Base-by-base conservation (phyloP, 1,139 yeast species). In the Saccharomyces hybrid region DNA sequence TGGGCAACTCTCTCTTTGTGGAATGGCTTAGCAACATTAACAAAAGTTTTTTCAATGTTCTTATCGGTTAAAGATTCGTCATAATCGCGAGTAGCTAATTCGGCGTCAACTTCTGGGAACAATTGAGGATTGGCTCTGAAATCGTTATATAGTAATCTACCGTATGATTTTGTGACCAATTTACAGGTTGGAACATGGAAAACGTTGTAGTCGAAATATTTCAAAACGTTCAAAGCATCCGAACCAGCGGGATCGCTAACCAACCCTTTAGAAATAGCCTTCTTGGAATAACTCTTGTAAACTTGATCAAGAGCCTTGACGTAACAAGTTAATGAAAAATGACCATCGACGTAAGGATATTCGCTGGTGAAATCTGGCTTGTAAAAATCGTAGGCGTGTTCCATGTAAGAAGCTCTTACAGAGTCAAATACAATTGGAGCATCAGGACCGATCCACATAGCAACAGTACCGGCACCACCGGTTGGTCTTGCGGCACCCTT, bases 121-220 rank as follows among this genome's bases (percentile, higher is more conserved):
- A 69, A 69, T 53, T 61, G 71, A 63, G 66, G 95, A 72, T 88
- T 78, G 59, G 84, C 77, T 67, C 77, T 77, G 79, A 80, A 91
- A 75, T 93, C 99, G 71, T 90, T 86, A 80, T 87, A 95, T 64
- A 88, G 74, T 71, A 95, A 76, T 76, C 99, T 85, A 53, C 96
- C 99, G 73, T 83, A 95, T 27, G 96, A 88, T 77, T 95, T 95
- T 67, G 85, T 77, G 58, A 93, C 98, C 69, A 91, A 81, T 77
- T 95, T 95, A 76, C 99, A 91, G 59, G 95, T 95, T 70, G 99
- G 99, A 53, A 91, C 97, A 73, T 95, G 99, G 91, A 93, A 95
- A 50, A 93, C 95, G 66, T 88, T 85, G 79, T 87, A 95, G 74
- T 90, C 97, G 70, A 95, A 95, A 73, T 85, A 82, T 64, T 82